A percentile compares a stretch with the other conserved stretches of the same genome.
These are phyloP conservation scores for Vaucheria bursata DNA, from an alignment of 352 stramenopile genomes.

Conservation along the genomic window DNA sequence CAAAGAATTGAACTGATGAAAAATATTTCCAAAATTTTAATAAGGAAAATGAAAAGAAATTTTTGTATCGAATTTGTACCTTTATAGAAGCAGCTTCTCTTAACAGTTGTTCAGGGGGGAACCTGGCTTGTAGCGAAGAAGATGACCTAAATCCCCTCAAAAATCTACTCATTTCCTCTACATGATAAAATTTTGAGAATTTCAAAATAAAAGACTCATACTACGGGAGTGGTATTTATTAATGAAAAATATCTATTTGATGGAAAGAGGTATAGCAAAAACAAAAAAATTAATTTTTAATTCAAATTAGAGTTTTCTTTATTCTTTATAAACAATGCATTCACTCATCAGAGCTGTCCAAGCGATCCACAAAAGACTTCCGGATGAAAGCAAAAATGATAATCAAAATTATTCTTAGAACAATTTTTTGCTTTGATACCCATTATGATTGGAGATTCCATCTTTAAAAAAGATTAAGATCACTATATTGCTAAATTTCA, in stretches of 20 bases:
- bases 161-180: conserved; percentile 8
- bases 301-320: background rate
- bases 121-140: background rate
- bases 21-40: too few species aligned
- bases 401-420: too few species aligned
- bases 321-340: too few species aligned
- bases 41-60: too few species aligned
- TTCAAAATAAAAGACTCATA: background rate
- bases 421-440: too few species aligned
- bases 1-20: too few species aligned
- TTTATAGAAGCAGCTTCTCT: conserved; percentile 5
- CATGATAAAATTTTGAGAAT: too few species aligned
- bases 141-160: background rate
- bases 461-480: background rate
- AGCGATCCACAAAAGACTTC: too few species aligned
- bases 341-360: too few species aligned
- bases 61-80: background rate
- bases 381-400: too few species aligned
- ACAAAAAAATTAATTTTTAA: background rate
- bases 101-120: conserved; percentile 11
- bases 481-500: too few species aligned
- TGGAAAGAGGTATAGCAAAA: conserved; percentile 16
- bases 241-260: background rate
- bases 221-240: background rate
- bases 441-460: background rate